Evolutionary conservation across 352 stramenopile species (phyloP), one percentile per base, ranked within the genome.

Genomic region (Aphanomyces stellatus): DNA sequence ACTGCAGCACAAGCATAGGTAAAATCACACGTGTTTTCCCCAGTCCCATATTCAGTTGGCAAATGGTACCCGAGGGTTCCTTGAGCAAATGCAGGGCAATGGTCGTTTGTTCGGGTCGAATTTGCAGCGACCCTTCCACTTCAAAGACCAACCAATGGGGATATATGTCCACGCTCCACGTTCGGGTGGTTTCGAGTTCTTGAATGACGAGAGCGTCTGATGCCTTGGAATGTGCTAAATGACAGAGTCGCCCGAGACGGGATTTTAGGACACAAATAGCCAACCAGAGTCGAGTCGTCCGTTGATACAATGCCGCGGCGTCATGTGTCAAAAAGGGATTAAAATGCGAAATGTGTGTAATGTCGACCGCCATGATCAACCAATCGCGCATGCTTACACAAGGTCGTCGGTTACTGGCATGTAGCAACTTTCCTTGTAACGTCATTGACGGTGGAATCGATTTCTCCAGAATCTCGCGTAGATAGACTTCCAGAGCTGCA

Each of bases 21-120:
- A 96, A 53, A 59, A 96, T 93, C 31, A 96, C 88, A 4, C 78
- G 69, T n/a, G 85, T 95, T 73, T 95, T 95, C n/a, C 88, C 88
- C 27, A 83, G 71, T 0, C 87, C 88, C 86, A 95, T 95, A 63
- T 95, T 95, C 5, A 96, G 74, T 62, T 96, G 85, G 13, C 82
- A 88, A 11, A 95, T 79, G 3, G 80, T 75, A 30, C 82, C 77
- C n/a, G 2, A 40, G 13, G 77, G 77, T 13, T 80, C 71, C 8
- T 87, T 46, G 35, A 95, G 81, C 24, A 96, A 69, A 48, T 95
- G 82, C n/a, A 76, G 60, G 7, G 83, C 78, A 30, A 95, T 76
- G 3, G 86, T 71, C 57, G 79, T 91, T 64, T 96, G 87, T 37
- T 91, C 82, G n/a, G 77, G 80, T 0, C 85, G 78, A 28, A 96